Conservation (phyloP, 805 yeast genomes). For the Kodamaea sagamina region DNA sequence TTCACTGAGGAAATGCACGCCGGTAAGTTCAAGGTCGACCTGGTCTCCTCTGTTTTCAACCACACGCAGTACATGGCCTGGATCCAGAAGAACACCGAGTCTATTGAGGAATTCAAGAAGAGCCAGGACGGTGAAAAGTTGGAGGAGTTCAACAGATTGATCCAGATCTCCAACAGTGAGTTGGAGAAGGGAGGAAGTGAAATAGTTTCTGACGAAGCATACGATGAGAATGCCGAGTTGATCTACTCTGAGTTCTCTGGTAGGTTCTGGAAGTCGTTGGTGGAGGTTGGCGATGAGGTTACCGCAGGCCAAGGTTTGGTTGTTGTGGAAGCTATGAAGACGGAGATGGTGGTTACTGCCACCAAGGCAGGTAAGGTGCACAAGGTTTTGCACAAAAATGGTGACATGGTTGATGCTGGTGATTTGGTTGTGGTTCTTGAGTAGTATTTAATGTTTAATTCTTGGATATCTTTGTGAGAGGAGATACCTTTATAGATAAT, state of each 20-base stretch:
- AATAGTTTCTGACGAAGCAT: slow-evolving; percentile 50
- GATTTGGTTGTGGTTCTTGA: slow-evolving; percentile 86
- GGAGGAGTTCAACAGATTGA: slow-evolving; percentile 81
- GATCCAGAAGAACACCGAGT: slow-evolving; percentile 70
- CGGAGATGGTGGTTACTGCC: slow-evolving; percentile 88
- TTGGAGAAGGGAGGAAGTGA: slow-evolving; percentile 55
- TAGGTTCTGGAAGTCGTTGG: slow-evolving; percentile 92
- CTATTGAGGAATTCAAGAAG: slow-evolving; percentile 68
- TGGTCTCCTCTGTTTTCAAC: slow-evolving; percentile 78
- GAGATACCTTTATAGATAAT: background rate
- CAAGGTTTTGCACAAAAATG: slow-evolving; percentile 75
- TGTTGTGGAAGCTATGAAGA: slow-evolving; percentile 97
- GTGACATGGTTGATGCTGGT: slow-evolving; percentile 97
- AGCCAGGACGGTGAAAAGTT: slow-evolving; percentile 78
- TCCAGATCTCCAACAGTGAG: slow-evolving; percentile 79
- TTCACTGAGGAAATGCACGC: slow-evolving; percentile 72
- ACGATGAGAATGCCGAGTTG: slow-evolving; percentile 76
- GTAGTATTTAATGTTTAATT: slow-evolving; percentile 18
- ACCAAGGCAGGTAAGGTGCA: slow-evolving; percentile 69
- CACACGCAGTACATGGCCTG: slow-evolving; percentile 76
- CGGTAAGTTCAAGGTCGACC: slow-evolving; percentile 76
- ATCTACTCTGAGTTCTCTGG: slow-evolving; percentile 97
- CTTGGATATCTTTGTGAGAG: slow-evolving; percentile 5
- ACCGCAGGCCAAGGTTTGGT: slow-evolving; percentile 75
- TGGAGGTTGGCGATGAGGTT: slow-evolving; percentile 74